Evolutionary conservation across 1,284 basidiomycete species (phyloP), one percentile per base, ranked within the genome.

Genomic region (Ceratobasidium sp.): DNA sequence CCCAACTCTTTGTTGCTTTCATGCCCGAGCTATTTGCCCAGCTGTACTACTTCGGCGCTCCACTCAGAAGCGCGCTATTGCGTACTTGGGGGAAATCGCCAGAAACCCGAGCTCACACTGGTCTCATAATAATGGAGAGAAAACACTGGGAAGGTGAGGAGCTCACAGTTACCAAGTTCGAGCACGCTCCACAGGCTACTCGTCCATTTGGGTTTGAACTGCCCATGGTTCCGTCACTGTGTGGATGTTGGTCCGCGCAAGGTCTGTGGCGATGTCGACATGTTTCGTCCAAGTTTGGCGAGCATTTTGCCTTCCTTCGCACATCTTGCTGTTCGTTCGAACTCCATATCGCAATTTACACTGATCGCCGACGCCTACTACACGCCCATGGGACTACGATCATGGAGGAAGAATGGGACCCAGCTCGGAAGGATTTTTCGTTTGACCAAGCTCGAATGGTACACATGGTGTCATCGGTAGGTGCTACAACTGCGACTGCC

Each of bases 261-360:
- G 54, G 19, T 11, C 22, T 13, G 9, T 32, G 46, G 44, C 7
- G 46, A 19, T 13, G n/a, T 9, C 25, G 44, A 22, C 32, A 56
- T 9, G 13, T 15, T 6, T 25, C 19, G 19, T 29, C 3, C 11
- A 19, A 56, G 2, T 29, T 22, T 56, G 65, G 65, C 32, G 65
- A 67, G n/a, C 25, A 29, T 8, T 51, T 67, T 51, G 37, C 37
- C 37, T 51, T 17, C 22, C 32, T 51, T 49, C 22, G n/a, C 29
- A 8, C 15, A 11, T 68, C 66, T 0, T 68, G 66, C 34, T 68
- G 66, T 34, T 15, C 8, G 7, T 6, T 52, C 8, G 66, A 68
- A 32, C 66, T 68, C 3, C 66, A 68, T 37, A 37, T 68, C 5
- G 66, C 49, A 4, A 68, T 68, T 51, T 68, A 32, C 46, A 29